Evolutionary conservation across 148 eudicot species (phyloP), one percentile per base, ranked within the genome.

Genomic region (Spergularia marina): DNA sequence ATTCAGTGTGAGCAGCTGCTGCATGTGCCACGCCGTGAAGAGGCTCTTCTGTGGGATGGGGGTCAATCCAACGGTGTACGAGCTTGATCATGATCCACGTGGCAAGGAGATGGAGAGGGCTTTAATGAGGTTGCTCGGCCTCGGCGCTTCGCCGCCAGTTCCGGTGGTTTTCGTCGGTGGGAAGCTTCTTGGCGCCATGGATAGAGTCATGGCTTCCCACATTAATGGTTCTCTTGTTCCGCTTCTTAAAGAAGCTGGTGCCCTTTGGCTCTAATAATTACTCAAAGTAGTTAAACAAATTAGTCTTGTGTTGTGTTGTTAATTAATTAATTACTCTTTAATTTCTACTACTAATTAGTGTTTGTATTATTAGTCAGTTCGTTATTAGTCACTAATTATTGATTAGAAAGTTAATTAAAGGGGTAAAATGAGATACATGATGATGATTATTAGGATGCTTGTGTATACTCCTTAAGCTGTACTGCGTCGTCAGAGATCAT

Each of bases 1-100:
- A 77, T 85, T 89, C 83, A 87, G 93, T 58, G 23, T 80, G 30
- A 90, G 89, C 83, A 79, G 76, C 8, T 90, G 95, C 58, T 90
- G 95, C 57, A 90, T 90, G 92, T 90, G 95, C 76, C 91, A 88
- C 25, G 95, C 95, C 0, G 88, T 85, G n/a, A 90, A 90, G 84
- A 78, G 85, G 69, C 79, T 90, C 5, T 88, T 90, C 58, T 85
- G 87, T 63, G 86, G 91, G 8, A 81, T 90, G 87, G 95, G 95
- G 0, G 95, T 90, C 2, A 87, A 82, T 40, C 90, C 95, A 0
- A 85, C 84, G 2, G 95, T 90, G 10, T 77, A 87, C 36, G 95
- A 90, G 82, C 87, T 90, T 0, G 95, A 90, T 59, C 85, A 85
- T 39, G 89, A 87, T 53, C 90, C 92, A 0, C 51, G 83, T 9